Percentiles rank a stretch among this genome's conserved stretches.
Conservation (phyloP, 176 grass and related monocot genomes). For the Hsuehochloa calcarea region DNA sequence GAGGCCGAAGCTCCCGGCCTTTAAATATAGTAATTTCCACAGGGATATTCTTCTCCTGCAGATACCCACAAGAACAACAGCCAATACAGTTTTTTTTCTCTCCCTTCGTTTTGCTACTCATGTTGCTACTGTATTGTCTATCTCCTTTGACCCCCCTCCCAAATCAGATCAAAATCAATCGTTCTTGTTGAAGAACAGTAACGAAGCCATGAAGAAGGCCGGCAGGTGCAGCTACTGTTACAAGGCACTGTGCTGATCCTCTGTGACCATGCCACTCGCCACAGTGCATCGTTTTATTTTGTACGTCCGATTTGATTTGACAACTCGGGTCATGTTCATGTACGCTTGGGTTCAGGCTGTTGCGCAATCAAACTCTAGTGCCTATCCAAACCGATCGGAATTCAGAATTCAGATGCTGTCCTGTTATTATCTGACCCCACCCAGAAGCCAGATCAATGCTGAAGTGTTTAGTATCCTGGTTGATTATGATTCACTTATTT, state of each 20-base stretch:
- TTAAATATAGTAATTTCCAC: too few relatives aligned
- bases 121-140: neutral
- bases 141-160: neutral
- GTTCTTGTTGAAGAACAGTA: neutral
- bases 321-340: neutral
- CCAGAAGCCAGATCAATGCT: neutral
- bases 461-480: neutral
- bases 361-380: neutral
- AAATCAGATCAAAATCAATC: neutral
- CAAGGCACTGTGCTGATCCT: neutral
- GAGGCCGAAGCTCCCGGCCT: too few relatives aligned
- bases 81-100: neutral
- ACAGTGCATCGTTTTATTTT: neutral
- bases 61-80: neutral
- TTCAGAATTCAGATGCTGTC: neutral
- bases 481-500: neutral
- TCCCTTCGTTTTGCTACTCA: neutral
- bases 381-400: neutral
- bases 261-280: neutral
- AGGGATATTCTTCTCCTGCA: neutral
- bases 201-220: neutral
- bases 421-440: neutral
- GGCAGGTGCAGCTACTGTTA: neutral
- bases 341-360: neutral
- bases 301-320: neutral